Percentiles rank a stretch among this genome's conserved stretches.
Conservation (phyloP, 1,139 yeast species). For the Diutina catenulata region DNA sequence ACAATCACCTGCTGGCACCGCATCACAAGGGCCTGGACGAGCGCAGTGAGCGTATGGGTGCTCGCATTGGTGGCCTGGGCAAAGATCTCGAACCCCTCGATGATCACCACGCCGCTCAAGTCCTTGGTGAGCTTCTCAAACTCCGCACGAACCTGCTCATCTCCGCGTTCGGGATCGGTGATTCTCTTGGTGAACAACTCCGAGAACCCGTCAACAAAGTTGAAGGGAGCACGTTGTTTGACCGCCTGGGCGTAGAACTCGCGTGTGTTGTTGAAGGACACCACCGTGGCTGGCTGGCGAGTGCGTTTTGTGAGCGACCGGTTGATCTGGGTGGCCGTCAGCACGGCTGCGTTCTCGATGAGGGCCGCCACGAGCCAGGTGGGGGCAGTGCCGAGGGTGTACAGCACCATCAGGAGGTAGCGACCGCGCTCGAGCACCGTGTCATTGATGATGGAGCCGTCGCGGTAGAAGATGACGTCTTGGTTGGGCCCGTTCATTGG, state of each 20-base stretch:
- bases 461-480: slow-evolving; percentile 45
- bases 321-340: slow-evolving; percentile 28
- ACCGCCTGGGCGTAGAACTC: slow-evolving; percentile 25
- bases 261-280: slow-evolving; percentile 32
- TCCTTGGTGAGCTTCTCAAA: slow-evolving; percentile 13
- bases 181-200: slow-evolving; percentile 24
- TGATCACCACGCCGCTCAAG: slow-evolving; percentile 17
- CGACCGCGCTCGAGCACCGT: slow-evolving; percentile 12
- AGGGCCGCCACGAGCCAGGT: slow-evolving; percentile 49
- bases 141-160: slow-evolving; percentile 10
- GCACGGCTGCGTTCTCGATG: slow-evolving; percentile 31
- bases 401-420: slow-evolving; percentile 30
- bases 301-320: slow-evolving; percentile 12
- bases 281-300: slow-evolving; percentile 23
- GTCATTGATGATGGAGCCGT: slow-evolving; percentile 34
- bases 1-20: slow-evolving; percentile 22
- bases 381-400: slow-evolving; percentile 53
- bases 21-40: slow-evolving; percentile 25
- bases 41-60: slow-evolving; percentile 21
- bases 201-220: slow-evolving; percentile 33
- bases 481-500: too few species aligned
- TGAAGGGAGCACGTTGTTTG: slow-evolving; percentile 35
- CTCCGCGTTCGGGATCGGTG: slow-evolving; percentile 13
- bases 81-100: slow-evolving; percentile 41
- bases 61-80: slow-evolving; percentile 28